phyloP scores from a whole-genome alignment of 1,284 basidiomycete genomes.

The Erythrobasidium hasegawianum region DNA sequence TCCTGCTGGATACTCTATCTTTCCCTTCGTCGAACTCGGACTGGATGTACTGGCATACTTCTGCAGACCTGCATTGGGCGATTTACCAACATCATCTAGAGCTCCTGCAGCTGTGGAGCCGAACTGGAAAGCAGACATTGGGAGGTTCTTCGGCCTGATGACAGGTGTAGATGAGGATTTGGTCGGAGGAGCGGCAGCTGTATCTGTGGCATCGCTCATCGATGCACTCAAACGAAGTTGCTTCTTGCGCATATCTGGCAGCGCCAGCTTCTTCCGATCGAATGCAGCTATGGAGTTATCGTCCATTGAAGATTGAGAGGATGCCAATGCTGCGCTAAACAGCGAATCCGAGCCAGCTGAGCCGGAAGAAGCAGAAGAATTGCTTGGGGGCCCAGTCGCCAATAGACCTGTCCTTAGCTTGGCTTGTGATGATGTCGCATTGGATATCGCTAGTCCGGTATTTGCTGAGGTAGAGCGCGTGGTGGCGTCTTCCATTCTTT shows the following conservation, averaged over 20 bases:
- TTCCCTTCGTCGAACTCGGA: neutral
- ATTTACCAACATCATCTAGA: neutral
- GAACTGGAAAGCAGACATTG: conserved; percentile 62
- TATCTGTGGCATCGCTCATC: neutral
- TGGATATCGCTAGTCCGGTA: no score
- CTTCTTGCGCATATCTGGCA: conserved; percentile 7
- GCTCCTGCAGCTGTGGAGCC: conserved; percentile 54
- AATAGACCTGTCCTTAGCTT: neutral
- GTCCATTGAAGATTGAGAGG: conserved; percentile 22
- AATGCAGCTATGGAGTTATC: neutral
- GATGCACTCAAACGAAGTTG: neutral
- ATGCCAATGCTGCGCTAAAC: conserved; percentile 22
- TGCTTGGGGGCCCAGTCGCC: neutral
- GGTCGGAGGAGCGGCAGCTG: neutral
- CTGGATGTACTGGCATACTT: neutral
- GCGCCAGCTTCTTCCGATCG: conserved; percentile 11
- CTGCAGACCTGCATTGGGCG: neutral
- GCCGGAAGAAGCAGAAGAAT: conserved; percentile 23
- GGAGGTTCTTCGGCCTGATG: conserved; percentile 60
- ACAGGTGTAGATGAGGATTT: conserved; percentile 43
- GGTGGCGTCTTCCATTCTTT: no score
- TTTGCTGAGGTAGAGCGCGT: no score
- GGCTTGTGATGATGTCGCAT: neutral
- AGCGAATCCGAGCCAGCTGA: conserved; percentile 30
- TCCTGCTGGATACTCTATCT: neutral